A percentile compares a stretch with the other conserved stretches of the same genome.
Conservation (phyloP, 306 rosid genomes). For the Glycine latifolia region DNA sequence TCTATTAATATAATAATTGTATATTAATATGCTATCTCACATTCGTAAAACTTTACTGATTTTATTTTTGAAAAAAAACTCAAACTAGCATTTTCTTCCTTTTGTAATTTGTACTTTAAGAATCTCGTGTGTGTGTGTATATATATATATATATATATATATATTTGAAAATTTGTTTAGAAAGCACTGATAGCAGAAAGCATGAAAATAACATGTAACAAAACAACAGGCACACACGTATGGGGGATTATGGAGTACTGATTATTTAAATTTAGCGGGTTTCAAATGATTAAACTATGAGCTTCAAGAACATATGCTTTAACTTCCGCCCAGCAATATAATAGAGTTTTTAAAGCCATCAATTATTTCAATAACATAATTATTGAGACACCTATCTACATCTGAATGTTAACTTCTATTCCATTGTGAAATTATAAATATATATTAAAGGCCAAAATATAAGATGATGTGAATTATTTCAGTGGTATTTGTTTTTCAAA, state of each 20-base stretch:
- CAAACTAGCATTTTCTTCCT: neutral
- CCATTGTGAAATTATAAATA: neutral
- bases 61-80: neutral
- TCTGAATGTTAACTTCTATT: neutral
- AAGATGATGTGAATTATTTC: constrained; percentile 20
- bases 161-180: neutral
- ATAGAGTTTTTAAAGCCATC: neutral
- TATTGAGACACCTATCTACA: neutral
- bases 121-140: neutral
- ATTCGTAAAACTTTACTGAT: neutral
- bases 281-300: neutral
- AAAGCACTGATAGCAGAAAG: neutral
- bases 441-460: neutral
- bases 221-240: constrained; percentile 1
- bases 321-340: neutral
- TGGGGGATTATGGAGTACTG: neutral
- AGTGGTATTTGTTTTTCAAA: constrained; percentile 8
- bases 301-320: constrained; percentile 22
- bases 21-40: neutral
- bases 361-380: constrained; percentile 29
- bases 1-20: neutral
- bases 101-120: neutral
- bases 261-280: constrained; percentile 13
- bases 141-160: too few species aligned
- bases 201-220: neutral